These are phyloP conservation scores for Corrigiola litoralis DNA, from an alignment of 179 eudicot species.

Conservation along the genomic window DNA sequence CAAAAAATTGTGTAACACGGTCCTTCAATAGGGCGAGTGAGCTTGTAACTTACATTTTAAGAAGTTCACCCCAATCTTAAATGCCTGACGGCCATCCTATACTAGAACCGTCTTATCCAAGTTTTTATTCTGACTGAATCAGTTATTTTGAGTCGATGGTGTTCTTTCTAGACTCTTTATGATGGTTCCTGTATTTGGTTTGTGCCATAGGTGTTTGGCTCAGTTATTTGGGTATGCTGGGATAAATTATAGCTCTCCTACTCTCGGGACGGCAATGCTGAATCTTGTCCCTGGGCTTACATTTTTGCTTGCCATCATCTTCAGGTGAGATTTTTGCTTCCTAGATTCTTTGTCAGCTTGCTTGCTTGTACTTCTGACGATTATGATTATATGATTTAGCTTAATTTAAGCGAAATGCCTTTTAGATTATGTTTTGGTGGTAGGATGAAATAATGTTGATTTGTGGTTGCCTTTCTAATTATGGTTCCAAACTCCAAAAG, in stretches of 20 bases:
- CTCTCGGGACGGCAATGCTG: slow-evolving; percentile 73
- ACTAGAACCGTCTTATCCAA: no score
- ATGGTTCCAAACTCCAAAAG: no score
- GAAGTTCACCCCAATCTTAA: no score
- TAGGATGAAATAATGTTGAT: not conserved
- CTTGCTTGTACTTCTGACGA: not conserved
- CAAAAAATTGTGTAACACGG: no score
- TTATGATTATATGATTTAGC: not conserved
- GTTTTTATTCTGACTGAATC: no score
- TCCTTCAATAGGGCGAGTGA: no score
- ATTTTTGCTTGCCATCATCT: slow-evolving; percentile 73
- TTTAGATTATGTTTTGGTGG: not conserved
- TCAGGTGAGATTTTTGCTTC: slow-evolving; percentile 46
- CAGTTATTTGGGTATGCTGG: slow-evolving; percentile 73
- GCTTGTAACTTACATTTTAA: no score
- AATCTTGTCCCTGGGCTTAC: slow-evolving; percentile 90
- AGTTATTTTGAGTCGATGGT: not conserved
- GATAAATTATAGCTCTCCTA: slow-evolving; percentile 54
- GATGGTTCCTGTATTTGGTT: not conserved
- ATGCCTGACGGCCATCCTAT: no score
- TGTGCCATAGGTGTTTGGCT: slow-evolving; percentile 41
- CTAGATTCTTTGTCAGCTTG: not conserved
- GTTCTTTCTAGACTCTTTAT: not conserved
- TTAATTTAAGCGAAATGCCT: not conserved
- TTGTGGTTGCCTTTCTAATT: not conserved